A percentile compares a stretch with the other conserved stretches of the same genome.
Conservation (phyloP, 106 monocot genomes). For the Amphibolis antarctica region DNA sequence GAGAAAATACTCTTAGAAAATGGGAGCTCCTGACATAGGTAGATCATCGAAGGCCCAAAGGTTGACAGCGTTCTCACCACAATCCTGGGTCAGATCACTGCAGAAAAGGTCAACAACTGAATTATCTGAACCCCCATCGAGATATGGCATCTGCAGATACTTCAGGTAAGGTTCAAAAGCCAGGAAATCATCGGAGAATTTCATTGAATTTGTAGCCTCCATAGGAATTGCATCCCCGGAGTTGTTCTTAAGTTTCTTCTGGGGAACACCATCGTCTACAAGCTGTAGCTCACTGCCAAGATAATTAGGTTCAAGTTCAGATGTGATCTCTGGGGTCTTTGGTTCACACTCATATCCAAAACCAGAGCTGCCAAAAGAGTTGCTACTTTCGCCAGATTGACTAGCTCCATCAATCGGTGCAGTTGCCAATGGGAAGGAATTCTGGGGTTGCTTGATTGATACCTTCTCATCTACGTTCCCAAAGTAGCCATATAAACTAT, state of each 20-base stretch:
- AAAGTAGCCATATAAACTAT: conserved; percentile 12
- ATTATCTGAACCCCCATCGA: conserved; percentile 17
- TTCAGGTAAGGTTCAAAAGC: conserved; percentile 31
- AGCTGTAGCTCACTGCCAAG: conserved; percentile 17
- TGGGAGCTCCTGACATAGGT: conserved; percentile 4
- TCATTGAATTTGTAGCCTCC: background rate
- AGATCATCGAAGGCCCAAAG: conserved; percentile 56
- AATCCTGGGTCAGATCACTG: conserved; percentile 21
- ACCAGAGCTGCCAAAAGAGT: conserved; percentile 18
- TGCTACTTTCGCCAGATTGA: conserved; percentile 35
- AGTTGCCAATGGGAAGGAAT: background rate
- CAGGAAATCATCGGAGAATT: conserved; percentile 29
- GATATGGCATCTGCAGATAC: conserved; percentile 32
- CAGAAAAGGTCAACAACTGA: conserved; percentile 20
- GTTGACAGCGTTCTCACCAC: conserved; percentile 13
- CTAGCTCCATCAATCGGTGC: conserved; percentile 1
- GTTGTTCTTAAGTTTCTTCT: conserved; percentile 6
- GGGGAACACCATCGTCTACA: conserved; percentile 3
- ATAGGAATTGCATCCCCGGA: conserved; percentile 1
- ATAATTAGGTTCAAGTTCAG: conserved; percentile 16
- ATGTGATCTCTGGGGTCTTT: conserved; percentile 34
- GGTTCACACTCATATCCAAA: conserved; percentile 26
- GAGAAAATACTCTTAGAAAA: conserved; percentile 6
- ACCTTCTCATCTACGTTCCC: conserved; percentile 16
- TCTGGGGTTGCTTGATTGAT: background rate